Conservation (phyloP, 1,139 yeast genomes). For the Citeromyces hawaiiensis region DNA sequence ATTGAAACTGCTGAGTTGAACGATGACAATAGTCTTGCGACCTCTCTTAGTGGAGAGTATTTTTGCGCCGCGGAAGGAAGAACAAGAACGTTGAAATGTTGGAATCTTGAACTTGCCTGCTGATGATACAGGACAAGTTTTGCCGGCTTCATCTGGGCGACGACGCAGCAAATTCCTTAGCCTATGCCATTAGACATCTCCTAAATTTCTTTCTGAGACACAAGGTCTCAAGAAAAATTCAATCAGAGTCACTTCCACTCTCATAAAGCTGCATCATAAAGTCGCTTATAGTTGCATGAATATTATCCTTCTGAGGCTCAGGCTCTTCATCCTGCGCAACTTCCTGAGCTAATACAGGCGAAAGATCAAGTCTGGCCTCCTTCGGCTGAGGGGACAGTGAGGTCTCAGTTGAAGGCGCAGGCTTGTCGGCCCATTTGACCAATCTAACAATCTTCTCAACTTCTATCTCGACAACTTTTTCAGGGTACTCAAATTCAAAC, state of each 20-base stretch:
- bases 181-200: no score
- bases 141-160: no score
- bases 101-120: no score
- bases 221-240: background rate
- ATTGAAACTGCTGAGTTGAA: no score
- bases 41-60: no score
- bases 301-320: background rate
- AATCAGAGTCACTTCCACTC: background rate
- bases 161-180: no score
- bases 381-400: background rate
- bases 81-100: no score
- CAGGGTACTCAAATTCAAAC: background rate
- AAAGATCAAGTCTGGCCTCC: background rate
- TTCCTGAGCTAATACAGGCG: background rate
- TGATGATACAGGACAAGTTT: no score
- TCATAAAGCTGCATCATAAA: background rate
- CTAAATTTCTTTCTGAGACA: no score
- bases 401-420: background rate
- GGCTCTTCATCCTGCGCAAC: background rate
- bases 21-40: no score
- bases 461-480: background rate
- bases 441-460: background rate
- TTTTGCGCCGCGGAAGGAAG: no score
- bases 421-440: background rate
- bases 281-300: background rate